A percentile compares a stretch with the other conserved stretches of the same genome.
Evolutionary conservation across 306 rosid species (phyloP).

Genomic region (Datisca glomerata): DNA sequence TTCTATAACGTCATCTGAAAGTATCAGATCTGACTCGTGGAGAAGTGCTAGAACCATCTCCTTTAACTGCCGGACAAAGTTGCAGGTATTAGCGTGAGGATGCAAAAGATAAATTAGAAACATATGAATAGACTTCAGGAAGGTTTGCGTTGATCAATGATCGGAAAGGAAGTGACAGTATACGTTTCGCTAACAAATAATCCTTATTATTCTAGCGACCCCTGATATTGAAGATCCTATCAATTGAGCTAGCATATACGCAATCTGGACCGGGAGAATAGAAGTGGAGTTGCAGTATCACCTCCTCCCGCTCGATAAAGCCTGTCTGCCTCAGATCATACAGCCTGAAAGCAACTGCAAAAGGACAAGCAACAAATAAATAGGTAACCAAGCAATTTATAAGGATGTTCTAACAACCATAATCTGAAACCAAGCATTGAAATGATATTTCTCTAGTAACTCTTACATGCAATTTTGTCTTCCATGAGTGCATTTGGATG

Average conservation of each 20-base stretch:
- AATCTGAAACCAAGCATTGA: too few species aligned
- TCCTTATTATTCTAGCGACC: not conserved
- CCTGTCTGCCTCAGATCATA: constrained; percentile 60
- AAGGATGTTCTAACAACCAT: too few species aligned
- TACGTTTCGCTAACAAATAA: not conserved
- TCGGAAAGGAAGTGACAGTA: too few species aligned
- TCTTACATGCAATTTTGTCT: constrained; percentile 25
- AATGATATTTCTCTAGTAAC: not conserved
- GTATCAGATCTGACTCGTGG: constrained; percentile 38
- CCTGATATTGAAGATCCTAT: too few species aligned
- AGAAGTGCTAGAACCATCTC: constrained; percentile 66
- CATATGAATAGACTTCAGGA: not conserved
- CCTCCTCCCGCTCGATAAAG: constrained; percentile 43
- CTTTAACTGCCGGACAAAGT: constrained; percentile 43
- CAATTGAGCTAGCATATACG: too few species aligned
- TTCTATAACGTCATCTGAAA: constrained; percentile 41
- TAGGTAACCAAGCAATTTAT: too few species aligned
- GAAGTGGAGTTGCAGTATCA: constrained; percentile 6
- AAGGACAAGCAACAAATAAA: not conserved
- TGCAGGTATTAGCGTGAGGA: not conserved
- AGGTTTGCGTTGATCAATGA: not conserved
- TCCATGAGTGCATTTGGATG: constrained; percentile 63
- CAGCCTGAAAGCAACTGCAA: constrained; percentile 62
- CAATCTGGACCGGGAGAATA: too few species aligned
- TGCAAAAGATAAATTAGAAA: too few species aligned